Percentiles rank a stretch among this genome's conserved stretches.
These are phyloP conservation scores for Lasiosphaeriaceae sp. DNA, from an alignment of 495 filamentous ascomycete genomes.

Conservation along the genomic window DNA sequence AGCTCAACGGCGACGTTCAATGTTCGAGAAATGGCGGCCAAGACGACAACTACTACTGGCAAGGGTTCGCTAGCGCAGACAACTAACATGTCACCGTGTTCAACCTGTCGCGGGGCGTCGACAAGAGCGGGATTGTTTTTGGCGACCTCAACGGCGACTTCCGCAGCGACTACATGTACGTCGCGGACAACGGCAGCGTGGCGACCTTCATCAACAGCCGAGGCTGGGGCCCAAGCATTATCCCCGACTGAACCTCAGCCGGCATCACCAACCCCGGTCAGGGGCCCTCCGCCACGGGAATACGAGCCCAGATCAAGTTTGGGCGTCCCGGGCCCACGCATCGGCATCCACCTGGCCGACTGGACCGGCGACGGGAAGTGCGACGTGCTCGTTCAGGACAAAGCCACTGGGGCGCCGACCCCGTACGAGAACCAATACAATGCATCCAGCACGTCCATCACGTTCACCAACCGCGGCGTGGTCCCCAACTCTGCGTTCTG, in stretches of 20 bases:
- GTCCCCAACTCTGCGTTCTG: not conserved
- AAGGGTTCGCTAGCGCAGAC: conserved; percentile 6
- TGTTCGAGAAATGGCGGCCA: conserved; percentile 29
- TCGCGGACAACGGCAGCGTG: conserved; percentile 3
- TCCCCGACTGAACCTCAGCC: not conserved
- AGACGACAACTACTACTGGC: conserved; percentile 24
- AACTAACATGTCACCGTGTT: not conserved
- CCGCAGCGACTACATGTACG: conserved; percentile 5
- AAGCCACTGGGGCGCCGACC: conserved; percentile 13
- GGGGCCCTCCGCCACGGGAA: not conserved
- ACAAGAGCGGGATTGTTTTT: not conserved
- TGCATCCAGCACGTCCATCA: not conserved
- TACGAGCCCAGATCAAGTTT: not conserved
- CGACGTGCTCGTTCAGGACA: conserved; percentile 24
- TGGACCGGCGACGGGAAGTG: conserved; percentile 28
- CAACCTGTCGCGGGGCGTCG: not conserved
- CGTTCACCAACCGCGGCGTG: not conserved
- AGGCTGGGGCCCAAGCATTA: not conserved
- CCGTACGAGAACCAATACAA: conserved; percentile 10
- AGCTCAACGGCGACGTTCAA: too few species aligned
- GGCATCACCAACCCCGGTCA: not conserved
- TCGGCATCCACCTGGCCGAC: conserved; percentile 22
- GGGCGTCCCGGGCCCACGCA: not conserved
- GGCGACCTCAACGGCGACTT: not conserved
- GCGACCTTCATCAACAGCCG: conserved; percentile 7